Base-by-base conservation (phyloP, 2,329 filamentous ascomycete genomes). In the Aspergillus chevalieri region DNA sequence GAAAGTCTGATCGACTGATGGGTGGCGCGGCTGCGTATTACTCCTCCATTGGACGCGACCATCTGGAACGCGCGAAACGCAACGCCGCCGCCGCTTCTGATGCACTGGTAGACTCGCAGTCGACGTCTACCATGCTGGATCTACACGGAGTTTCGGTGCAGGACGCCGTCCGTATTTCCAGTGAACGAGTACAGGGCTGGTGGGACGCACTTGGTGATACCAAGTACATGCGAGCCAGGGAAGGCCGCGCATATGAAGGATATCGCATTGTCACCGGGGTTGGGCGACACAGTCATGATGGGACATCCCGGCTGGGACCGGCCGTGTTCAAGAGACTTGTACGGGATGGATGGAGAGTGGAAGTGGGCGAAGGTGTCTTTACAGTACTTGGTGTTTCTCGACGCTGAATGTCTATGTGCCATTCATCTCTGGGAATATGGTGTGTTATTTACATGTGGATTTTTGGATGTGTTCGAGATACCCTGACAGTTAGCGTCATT, bases 131-230 rank as follows among this genome's bases (percentile, higher is more conserved):
- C 1, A 73, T 77, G 17, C 74, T 94, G 6, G 92, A 97, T 66
- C 74, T 97, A 22, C 92, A 97, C 65, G 89, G 89, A 5, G 82
- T 95, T 4, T 83, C 78, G 42, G 90, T 96, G 1, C 76, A 83
- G 44, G 87, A 95, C 65, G 92, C 87, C 1, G 83, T 90, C 26
- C 78, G 87, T 3, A 95, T 96, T 55, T 84, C 87, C 1, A 78
- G 80, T 26, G 77, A 83, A 43, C 78, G 78, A 34, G 85, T 87
- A 0, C 76, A 79, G 55, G 65, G 65, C 8, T 97, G 92, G 92
- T 96, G 90, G 91, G 73, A 81, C 15, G 70, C 71, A 0, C 71
- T 89, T 7, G 87, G 87, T 1, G 86, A 91, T 62, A 75, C 77
- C 44, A 80, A 80, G 54, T 76, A 78, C 43, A 72, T 73, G 51